These are phyloP conservation scores for Smittium mucronatum DNA, from an alignment of 371 early-diverging fungal species.

Conservation along the genomic window DNA sequence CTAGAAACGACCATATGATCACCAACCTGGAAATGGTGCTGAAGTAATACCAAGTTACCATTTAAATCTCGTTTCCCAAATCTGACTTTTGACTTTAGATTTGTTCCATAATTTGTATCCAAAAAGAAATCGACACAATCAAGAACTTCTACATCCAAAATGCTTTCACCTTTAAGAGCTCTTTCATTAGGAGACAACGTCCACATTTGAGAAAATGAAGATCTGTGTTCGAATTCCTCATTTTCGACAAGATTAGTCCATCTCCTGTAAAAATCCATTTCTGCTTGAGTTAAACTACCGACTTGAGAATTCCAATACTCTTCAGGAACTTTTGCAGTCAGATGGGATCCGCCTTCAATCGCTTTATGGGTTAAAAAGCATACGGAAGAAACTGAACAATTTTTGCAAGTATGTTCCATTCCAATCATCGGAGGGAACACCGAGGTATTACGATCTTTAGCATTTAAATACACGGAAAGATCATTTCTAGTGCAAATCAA, in stretches of 20 bases:
- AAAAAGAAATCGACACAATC: neutral
- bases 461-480: conserved; percentile 40
- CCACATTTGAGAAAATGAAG: conserved; percentile 70
- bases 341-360: conserved; percentile 52
- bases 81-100: conserved; percentile 14
- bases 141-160: conserved; percentile 15
- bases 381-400: conserved; percentile 47
- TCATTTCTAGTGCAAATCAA: conserved; percentile 63
- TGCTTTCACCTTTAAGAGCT: conserved; percentile 32
- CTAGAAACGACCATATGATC: conserved; percentile 76
- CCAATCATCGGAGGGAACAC: conserved; percentile 56
- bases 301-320: conserved; percentile 22
- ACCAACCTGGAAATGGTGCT: conserved; percentile 44
- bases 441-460: neutral
- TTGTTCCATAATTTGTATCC: conserved; percentile 4
- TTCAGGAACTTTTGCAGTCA: conserved; percentile 33
- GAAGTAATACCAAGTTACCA: conserved; percentile 16
- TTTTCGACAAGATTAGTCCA: conserved; percentile 67
- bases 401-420: conserved; percentile 47
- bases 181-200: conserved; percentile 40
- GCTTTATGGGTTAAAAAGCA: conserved; percentile 41
- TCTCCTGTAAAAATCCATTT: conserved; percentile 51
- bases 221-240: conserved; percentile 63
- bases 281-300: conserved; percentile 42
- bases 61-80: conserved; percentile 18